Evolutionary conservation across 2,329 filamentous ascomycete species (phyloP).

Genomic region (Chrysoporthe deuterocubensis): DNA sequence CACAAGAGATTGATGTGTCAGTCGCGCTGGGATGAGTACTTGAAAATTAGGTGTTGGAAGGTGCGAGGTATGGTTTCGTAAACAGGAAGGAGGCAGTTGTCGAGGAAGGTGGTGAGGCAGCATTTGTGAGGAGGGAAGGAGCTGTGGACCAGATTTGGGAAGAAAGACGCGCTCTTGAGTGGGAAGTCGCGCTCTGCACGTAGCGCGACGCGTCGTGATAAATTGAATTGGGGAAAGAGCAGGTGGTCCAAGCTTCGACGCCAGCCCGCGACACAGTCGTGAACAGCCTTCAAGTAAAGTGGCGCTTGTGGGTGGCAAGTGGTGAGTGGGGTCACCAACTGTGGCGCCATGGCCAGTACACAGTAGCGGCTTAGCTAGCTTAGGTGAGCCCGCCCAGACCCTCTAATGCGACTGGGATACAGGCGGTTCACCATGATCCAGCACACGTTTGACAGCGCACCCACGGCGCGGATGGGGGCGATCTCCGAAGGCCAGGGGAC

Average conservation of each 20-base stretch:
- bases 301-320: background rate
- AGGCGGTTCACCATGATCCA: background rate
- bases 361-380: background rate
- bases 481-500: constrained; percentile 9
- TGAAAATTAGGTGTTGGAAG: constrained; percentile 3
- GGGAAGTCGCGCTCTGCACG: background rate
- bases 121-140: constrained; percentile 5
- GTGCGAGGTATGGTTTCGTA: background rate
- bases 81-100: constrained; percentile 2
- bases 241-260: background rate
- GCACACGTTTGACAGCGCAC: background rate
- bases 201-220: constrained; percentile 13
- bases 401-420: constrained; percentile 3
- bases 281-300: background rate
- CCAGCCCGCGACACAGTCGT: background rate
- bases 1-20: constrained; percentile 7
- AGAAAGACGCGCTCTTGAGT: background rate
- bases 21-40: background rate
- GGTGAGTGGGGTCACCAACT: background rate
- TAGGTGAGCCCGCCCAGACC: background rate
- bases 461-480: background rate
- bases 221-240: constrained; percentile 5
- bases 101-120: background rate
- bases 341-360: background rate
- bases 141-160: background rate